Base-by-base conservation (phyloP, 345 rosid genomes). In the Adansonia digitata region DNA sequence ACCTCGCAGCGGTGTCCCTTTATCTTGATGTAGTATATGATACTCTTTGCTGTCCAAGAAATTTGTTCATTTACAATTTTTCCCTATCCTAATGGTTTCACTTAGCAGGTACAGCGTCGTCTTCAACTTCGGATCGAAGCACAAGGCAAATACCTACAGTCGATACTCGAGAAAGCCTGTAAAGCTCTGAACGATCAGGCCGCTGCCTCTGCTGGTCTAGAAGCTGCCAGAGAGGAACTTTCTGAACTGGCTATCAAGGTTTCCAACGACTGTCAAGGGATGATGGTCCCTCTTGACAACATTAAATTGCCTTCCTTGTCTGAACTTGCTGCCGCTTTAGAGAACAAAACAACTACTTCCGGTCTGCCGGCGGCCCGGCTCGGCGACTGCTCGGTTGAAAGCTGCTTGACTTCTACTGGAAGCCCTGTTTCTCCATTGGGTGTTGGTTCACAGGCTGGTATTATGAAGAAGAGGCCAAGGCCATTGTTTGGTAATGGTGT, bases 91-190 rank as follows among this genome's bases (percentile, higher is more conserved):
- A 42, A 37, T 69, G 63, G 17, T 61, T 72, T 82, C 73, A 49
- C 62, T 57, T 73, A 49, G 78, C 90, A 94, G 98, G 97, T 94
- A 51, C 98, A 92, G 78, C 86, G 85, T 27, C 88, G 82, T n/a
- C 92, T 94, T 67, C 98, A 92, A 76, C 88, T 92, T 59, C 88
- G 97, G 78, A 92, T 92, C 2, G 95, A 94, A 81, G 88, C 98
- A 4, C 98, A 94, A 74, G 86, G 97, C 66, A 91, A 89, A 78
- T 94, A 94, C 83, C 81, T 94, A 48, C 98, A 94, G 66, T 73
- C 91, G 14, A 90, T 94, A 78, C 91, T 94, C 0, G 98, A 94
- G 84, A 94, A 91, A 81, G 98, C 98, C 48, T 88, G 95, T 81
- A 91, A 91, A 84, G 94, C 88, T 49, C 84, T 92, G 42, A 89